phyloP scores from a whole-genome alignment of 768 basidiomycete genomes.

The Russula sp. region DNA sequence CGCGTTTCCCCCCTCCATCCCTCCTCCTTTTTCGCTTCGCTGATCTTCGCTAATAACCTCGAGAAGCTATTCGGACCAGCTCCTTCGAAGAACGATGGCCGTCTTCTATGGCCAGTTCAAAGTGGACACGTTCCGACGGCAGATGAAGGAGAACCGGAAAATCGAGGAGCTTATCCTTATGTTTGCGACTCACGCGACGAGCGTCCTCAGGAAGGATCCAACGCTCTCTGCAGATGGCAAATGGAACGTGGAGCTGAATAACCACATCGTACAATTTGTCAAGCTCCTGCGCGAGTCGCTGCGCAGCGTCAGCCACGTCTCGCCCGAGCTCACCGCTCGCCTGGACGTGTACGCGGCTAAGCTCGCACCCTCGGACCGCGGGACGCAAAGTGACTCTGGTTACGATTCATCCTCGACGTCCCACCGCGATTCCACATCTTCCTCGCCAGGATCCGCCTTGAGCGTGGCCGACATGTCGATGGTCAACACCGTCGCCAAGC shows the following conservation, averaged over 20 bases:
- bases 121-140: slow-evolving; percentile 74
- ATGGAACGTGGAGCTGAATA: slow-evolving; percentile 91
- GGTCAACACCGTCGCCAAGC: slow-evolving; percentile 54
- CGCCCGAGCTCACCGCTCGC: slow-evolving; percentile 73
- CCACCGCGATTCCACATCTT: slow-evolving; percentile 44
- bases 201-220: slow-evolving; percentile 84
- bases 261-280: slow-evolving; percentile 86
- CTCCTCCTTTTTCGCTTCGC: background rate
- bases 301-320: slow-evolving; percentile 62
- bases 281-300: slow-evolving; percentile 79
- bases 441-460: slow-evolving; percentile 32
- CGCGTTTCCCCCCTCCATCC: slow-evolving; percentile 30
- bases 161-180: slow-evolving; percentile 95
- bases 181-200: slow-evolving; percentile 88
- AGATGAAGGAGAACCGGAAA: slow-evolving; percentile 94
- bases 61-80: slow-evolving; percentile 78
- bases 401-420: slow-evolving; percentile 58
- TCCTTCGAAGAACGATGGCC: slow-evolving; percentile 83
- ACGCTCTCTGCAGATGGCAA: slow-evolving; percentile 65
- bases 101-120: slow-evolving; percentile 89
- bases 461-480: slow-evolving; percentile 72
- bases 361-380: slow-evolving; percentile 48
- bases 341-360: slow-evolving; percentile 81
- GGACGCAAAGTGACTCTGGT: slow-evolving; percentile 53
- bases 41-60: background rate